Base-by-base conservation (phyloP, 2,329 filamentous ascomycete species). In the Colletotrichum sp. region DNA sequence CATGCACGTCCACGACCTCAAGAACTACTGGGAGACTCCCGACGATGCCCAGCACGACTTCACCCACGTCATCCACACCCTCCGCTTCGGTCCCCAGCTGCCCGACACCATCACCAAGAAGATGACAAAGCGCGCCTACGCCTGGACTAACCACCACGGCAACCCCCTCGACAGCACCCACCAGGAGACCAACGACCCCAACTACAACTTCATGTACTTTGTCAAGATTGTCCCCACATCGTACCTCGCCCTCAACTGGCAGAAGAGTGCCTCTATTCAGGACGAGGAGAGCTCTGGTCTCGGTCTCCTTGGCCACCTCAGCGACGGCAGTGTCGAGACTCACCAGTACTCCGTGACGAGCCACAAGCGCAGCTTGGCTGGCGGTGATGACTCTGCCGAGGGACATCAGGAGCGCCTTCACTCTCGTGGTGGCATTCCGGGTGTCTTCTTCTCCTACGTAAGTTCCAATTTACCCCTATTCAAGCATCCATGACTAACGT, bases 161-260 rank as follows among this genome's bases (percentile, higher is more conserved):
- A 98, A 98, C 85, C 97, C 97, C 6, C 91, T 99, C 6, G 97
- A 99, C 82, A 89, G 91, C 69, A 94, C 94, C 5, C 87, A 90
- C 78, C 96, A 98, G 88, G 86, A 89, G 68, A 97, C 95, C 3
- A 88, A 91, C 43, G 96, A 98, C 81, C 91, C 95, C 79, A 94
- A 94, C 78, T 98, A 91, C 89, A 99, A 98, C 88, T 99, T 93
- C 85, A 98, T 98, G 95, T 99, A 99, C 89, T 99, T 99, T 85
- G 90, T 99, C 85, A 99, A 99, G 89, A 97, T 99, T 73, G 97
- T 99, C 36, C 95, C 95, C 5, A 99, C 97, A 3, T 96, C 96
- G 1, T 99, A 98, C 84, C 90, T 98, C 30, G 96, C 97, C 4
- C 90, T 99, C 2, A 96, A 96, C 77, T 98, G 95, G 95, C 93